phyloP scores from a whole-genome alignment of 1,284 basidiomycete genomes.

The Inonotus hispidus region DNA sequence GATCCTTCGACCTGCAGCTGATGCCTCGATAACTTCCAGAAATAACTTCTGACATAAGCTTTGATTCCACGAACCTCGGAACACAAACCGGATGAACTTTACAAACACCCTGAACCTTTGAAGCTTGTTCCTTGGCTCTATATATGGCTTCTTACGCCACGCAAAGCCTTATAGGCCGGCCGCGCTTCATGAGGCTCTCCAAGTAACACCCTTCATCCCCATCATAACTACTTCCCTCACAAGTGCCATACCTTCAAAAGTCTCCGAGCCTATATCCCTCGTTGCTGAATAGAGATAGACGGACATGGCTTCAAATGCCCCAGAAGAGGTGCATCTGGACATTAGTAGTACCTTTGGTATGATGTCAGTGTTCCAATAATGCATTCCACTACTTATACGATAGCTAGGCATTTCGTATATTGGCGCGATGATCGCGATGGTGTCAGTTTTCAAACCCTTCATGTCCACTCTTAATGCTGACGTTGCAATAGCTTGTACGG shows the following conservation, averaged over 20 bases:
- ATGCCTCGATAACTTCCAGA: not conserved
- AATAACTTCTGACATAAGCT: not conserved
- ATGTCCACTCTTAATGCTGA: not conserved
- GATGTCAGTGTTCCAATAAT: not conserved
- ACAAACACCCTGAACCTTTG: not conserved
- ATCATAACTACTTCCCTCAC: too few relatives aligned
- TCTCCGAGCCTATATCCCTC: not conserved
- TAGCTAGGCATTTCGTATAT: slow-evolving; percentile 11
- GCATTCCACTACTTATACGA: not conserved
- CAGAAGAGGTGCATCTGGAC: not conserved
- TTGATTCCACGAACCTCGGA: not conserved
- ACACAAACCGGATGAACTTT: not conserved
- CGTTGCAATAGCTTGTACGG: slow-evolving; percentile 8
- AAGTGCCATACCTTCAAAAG: not conserved
- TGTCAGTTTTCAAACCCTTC: not conserved
- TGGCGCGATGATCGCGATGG: slow-evolving; percentile 15
- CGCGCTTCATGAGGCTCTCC: not conserved
- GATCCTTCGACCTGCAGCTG: not conserved
- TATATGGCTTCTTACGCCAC: not conserved
- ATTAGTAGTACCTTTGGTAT: slow-evolving; percentile 4
- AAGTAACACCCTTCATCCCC: not conserved
- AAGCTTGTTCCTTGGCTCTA: not conserved
- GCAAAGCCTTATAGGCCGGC: not conserved
- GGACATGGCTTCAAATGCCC: not conserved
- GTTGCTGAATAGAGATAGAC: not conserved